Base-by-base conservation (phyloP, 1,284 basidiomycete genomes). In the Cryptococcus sp. region DNA sequence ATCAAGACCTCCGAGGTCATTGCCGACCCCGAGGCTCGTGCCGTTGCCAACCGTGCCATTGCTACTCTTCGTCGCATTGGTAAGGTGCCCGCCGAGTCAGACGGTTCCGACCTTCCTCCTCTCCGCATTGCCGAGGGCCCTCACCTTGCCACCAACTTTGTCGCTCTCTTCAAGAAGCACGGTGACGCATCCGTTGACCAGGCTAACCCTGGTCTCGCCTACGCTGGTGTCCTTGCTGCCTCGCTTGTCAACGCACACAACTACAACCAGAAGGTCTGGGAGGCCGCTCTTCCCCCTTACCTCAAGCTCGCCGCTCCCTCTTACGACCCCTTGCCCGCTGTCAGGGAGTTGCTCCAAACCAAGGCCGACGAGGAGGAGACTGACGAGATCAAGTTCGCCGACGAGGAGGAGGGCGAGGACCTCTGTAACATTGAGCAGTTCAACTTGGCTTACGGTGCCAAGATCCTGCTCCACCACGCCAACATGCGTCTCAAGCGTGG, bases 391-490 rank as follows among this genome's bases (percentile, higher is more conserved):
- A 87, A 83, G 59, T 83, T 82, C 57, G 90, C 92, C 22, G 93
- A 95, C 68, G 93, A 96, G 78, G 94, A 96, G 81, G 93, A 95
- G 81, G 93, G 93, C 68, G 94, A 96, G 81, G 91, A 95, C 77
- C 85, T 97, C 73, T 96, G 93, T 85, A 95, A 97, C 85, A 78
- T 78, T 67, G 76, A 76, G 65, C 73, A 94, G 90, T 85, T 92
- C 93, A 80, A 96, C 59, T 86, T 96, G 63, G 94, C 94, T 61
- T 97, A 97, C 79, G 94, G 93, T 88, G 93, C 93, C 78, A 96
- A 97, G 86, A 97, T 97, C 73, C 81, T 97, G 72, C 87, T 97
- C 77, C 96, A 97, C 85, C 95, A 93, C 54, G 93, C 94, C 66
- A 89, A 84, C 65, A 90, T 97, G 78, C 92, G 93, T 77, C 88